Percentiles rank a stretch among this genome's conserved stretches.
These are phyloP conservation scores for Coemansia guatemalensis DNA, from an alignment of 192 early-diverging fungal genomes.

Conservation along the genomic window DNA sequence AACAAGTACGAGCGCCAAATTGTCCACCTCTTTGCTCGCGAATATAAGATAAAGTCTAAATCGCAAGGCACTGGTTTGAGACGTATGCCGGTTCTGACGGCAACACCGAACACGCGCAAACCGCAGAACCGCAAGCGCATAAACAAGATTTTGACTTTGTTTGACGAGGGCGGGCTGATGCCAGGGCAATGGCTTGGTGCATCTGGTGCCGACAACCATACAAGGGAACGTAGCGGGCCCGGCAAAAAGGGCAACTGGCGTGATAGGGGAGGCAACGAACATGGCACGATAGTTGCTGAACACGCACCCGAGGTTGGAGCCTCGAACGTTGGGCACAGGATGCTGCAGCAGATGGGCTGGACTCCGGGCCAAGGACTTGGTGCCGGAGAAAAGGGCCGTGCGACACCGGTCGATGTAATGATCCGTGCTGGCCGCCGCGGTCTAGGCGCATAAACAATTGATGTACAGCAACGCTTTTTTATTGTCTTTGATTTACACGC, in stretches of 20 bases:
- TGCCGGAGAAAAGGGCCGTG: constrained; percentile 37
- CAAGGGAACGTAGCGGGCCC: constrained; percentile 7
- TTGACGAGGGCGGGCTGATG: constrained; percentile 33
- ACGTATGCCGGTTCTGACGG: constrained; percentile 36
- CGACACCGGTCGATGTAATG: constrained; percentile 46
- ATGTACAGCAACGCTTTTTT: neutral
- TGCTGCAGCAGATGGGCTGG: constrained; percentile 55
- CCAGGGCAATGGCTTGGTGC: constrained; percentile 32
- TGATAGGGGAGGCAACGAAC: neutral
- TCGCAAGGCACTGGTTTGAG: constrained; percentile 35
- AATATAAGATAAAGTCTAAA: constrained; percentile 49
- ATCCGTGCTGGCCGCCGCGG: constrained; percentile 45
- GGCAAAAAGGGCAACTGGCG: constrained; percentile 8
- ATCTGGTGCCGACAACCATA: neutral
- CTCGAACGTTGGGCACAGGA: constrained; percentile 53
- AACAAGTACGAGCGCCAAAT: constrained; percentile 47
- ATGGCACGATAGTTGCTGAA: constrained; percentile 44
- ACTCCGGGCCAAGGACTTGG: constrained; percentile 50
- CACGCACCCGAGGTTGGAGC: constrained; percentile 41
- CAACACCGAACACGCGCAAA: constrained; percentile 20
- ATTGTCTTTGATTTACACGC: no score
- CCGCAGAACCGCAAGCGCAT: constrained; percentile 37
- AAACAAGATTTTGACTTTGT: constrained; percentile 28
- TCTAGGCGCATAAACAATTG: constrained; percentile 30
- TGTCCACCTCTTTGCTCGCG: constrained; percentile 41